A percentile compares a stretch with the other conserved stretches of the same genome.
Evolutionary conservation across 257 asterid genomes (phyloP).

Genomic region (Buddleja alternifolia): DNA sequence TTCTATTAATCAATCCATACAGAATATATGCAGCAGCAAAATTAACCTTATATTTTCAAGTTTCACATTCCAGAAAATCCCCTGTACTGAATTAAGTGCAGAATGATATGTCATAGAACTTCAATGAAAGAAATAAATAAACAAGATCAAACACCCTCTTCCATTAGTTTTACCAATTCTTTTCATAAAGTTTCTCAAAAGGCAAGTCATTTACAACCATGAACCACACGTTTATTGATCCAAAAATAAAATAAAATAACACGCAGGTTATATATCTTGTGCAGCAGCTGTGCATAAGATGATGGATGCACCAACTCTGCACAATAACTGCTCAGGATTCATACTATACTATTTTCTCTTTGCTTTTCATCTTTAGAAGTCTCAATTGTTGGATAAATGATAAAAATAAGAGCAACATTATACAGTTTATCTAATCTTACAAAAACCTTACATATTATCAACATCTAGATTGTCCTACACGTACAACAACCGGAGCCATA

Average conservation of each 20-base stretch:
- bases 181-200: no score
- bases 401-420: constrained; percentile 8
- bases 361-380: not conserved
- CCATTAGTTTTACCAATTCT: no score
- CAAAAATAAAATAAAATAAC: no score
- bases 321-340: not conserved
- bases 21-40: no score
- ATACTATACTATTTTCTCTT: not conserved
- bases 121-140: no score
- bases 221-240: no score
- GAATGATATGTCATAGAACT: no score
- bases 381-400: no score
- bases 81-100: no score
- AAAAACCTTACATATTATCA: not conserved
- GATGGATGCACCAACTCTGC: constrained; percentile 3
- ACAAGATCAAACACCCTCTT: no score
- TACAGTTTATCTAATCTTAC: not conserved
- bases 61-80: not conserved
- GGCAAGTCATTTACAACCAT: no score
- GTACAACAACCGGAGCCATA: not conserved
- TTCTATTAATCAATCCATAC: no score
- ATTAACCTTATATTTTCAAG: not conserved
- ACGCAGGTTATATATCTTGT: not conserved
- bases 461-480: not conserved
- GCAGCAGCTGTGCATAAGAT: constrained; percentile 11